Base-by-base conservation (phyloP, 2,329 filamentous ascomycete species). In the Trichoderma koningiopsis region DNA sequence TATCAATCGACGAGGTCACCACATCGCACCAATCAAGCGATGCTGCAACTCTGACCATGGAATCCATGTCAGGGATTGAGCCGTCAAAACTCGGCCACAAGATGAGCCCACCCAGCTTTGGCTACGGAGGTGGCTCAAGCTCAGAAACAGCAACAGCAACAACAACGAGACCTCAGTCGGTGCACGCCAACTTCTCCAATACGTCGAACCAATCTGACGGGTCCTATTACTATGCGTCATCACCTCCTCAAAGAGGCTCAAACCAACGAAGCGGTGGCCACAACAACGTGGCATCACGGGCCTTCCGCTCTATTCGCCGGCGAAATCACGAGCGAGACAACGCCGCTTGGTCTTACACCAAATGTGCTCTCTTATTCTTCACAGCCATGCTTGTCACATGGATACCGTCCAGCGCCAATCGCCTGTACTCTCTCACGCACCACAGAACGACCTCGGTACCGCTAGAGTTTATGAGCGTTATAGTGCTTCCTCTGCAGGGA, bases 401-500 rank as follows among this genome's bases (percentile, higher is more conserved):
- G 89, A 86, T 93, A 70, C 92, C 87, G 1, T 92, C 90, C 0
- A 91, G 88, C 8, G 84, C 89, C 63, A 94, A 94, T 77, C 84
- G 92, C 2, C 83, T 93, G 19, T 92, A 90, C 78, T 86, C 86
- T 10, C 81, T 92, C 19, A 81, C 86, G 6, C 81, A 89, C 73
- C 80, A 83, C 0, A 78, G 84, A 24, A 61, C 83, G 4, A 78
- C 83, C 0, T 83, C 81, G 4, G 84, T 88, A 61, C 80, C 83
- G 0, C 83, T 94, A 27, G 87, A 91, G 74, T 87, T 90, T 74
- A 84, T 88, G 60, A 88, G 89, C 19, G 87, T 89, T 0, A 82
- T 91, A n/a, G 91, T 94, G 0, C 83, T 94, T 8, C 91, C 92
- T 0, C 81, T 92, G 0, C 92, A 94, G 75, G 92, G 92, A 0